Base-by-base conservation (phyloP, 192 early-diverging fungal genomes). In the Gaertneriomyces sp. region DNA sequence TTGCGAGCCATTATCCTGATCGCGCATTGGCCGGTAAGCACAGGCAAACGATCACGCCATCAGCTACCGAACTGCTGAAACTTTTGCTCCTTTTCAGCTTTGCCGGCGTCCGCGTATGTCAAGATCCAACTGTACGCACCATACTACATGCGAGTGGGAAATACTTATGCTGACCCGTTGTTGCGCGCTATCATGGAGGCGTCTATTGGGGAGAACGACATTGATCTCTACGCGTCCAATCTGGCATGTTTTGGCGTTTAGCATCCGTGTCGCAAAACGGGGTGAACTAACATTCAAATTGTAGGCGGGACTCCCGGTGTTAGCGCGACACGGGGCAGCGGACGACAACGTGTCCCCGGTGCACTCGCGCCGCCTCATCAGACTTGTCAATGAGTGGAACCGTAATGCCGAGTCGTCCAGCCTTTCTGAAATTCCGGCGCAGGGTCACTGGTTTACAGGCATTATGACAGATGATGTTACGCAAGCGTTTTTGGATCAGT, bases 341-440 rank as follows among this genome's bases (percentile, higher is more conserved):
- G 90, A 91, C 53, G 81, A 89, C 54, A 91, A 91, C 69, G 90
- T 91, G 0, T 88, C 90, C 0, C 89, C 90, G 3, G 60, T 88
- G 25, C 86, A 89, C 61, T 80, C 83, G 0, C 58, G 88, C 1
- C 81, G 84, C 33, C 71, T 87, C 49, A 75, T 85, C 8, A 74
- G 89, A 8, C 57, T 91, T 16, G 80, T 85, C 0, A 82, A 87
- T 62, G 88, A 90, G 59, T 79, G 84, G 73, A 74, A 76, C 33
- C 62, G 79, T 10, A 71, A 87, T 55, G 63, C 80, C 8, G 54
- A 70, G 6, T 72, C 77, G 10, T 61, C 78, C 10, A 91, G 85
- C 17, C 17, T 89, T 14, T 88, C 85, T 7, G 88, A 90, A 58
- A 66, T 87, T 1, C 61, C 78, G 0, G 81, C 68, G 8, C 68